Evolutionary conservation across 1,284 basidiomycete genomes (phyloP), one percentile per base, ranked within the genome.

Genomic region (Uromyces viciae-fabae): DNA sequence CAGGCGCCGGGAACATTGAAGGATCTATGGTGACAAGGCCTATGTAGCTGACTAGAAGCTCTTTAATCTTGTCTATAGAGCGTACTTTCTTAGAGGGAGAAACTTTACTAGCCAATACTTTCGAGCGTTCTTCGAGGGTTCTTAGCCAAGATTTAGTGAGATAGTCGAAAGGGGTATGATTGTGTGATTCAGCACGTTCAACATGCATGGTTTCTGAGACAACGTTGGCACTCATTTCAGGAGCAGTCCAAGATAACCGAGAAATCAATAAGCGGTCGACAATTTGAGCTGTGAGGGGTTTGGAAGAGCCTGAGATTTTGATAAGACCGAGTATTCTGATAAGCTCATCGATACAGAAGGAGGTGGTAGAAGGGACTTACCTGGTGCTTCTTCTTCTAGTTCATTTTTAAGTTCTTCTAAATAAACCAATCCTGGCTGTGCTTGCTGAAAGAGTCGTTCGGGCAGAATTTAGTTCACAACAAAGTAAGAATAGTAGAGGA

Each of bases 91-190:
- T 60, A 7, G 60, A 15, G 25, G 56, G 42, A 46, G 60, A 64
- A 80, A 91, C 92, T 88, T 90, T 91, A 85, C 91, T 92, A 58
- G 89, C 83, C 46, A 89, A 88, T 38, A 88, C 87, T 82, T 90
- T 90, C 5, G 88, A 40, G 54, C 83, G 71, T 81, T 85, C 88
- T 1, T 86, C 83, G 82, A 93, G 91, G 62, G 92, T 85, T 31
- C 94, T 89, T 86, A 93, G 94, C 96, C 96, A 99, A 84, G 93
- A 92, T 28, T 92, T 92, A 0, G 94, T 89, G 31, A 99, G 89
- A 85, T 95, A 99, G 84, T 98, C 94, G 83, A 95, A 95, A 0
- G 91, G 89, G 0, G 95, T 95, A 86, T 95, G 90, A 73, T 91
- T 87, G 17, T 90, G 84, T 2, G 94, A 93, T 33, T 97, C 87